Conservation (phyloP, 2,329 filamentous ascomycete species). For the Penicillium sp. region DNA sequence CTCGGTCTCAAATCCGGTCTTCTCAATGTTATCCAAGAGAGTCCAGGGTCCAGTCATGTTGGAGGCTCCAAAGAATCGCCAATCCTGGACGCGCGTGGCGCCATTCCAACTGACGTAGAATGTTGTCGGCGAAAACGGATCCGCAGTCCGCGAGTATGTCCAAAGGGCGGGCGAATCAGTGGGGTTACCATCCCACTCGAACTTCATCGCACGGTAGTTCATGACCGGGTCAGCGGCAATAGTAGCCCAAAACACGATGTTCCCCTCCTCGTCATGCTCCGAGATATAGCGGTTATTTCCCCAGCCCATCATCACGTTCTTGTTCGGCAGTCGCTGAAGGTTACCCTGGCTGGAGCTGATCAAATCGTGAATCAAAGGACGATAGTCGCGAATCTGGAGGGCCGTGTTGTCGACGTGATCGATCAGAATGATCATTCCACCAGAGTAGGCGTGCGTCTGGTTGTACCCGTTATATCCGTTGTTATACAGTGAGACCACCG, state of each 20-base stretch:
- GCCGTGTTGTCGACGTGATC: conserved; percentile 39
- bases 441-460: conserved; percentile 38
- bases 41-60: conserved; percentile 34
- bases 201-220: conserved; percentile 46
- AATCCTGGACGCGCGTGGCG: conserved; percentile 38
- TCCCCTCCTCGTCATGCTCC: conserved; percentile 39
- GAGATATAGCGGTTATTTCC: conserved; percentile 44
- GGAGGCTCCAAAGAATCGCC: conserved; percentile 36
- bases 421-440: conserved; percentile 41
- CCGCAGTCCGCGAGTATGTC: conserved; percentile 35
- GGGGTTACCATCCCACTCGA: conserved; percentile 42
- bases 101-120: conserved; percentile 45
- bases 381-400: conserved; percentile 33
- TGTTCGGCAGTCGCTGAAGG: conserved; percentile 37
- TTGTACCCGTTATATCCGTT: conserved; percentile 46
- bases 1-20: conserved; percentile 41
- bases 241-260: conserved; percentile 38
- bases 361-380: conserved; percentile 24
- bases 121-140: conserved; percentile 27
- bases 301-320: conserved; percentile 43
- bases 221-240: conserved; percentile 37
- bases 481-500: conserved; percentile 41
- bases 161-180: conserved; percentile 44
- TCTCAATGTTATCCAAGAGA: conserved; percentile 29
- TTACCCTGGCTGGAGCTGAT: conserved; percentile 43